Evolutionary conservation across 2,329 filamentous ascomycete species (phyloP).

Genomic region (Fusarium sp.): DNA sequence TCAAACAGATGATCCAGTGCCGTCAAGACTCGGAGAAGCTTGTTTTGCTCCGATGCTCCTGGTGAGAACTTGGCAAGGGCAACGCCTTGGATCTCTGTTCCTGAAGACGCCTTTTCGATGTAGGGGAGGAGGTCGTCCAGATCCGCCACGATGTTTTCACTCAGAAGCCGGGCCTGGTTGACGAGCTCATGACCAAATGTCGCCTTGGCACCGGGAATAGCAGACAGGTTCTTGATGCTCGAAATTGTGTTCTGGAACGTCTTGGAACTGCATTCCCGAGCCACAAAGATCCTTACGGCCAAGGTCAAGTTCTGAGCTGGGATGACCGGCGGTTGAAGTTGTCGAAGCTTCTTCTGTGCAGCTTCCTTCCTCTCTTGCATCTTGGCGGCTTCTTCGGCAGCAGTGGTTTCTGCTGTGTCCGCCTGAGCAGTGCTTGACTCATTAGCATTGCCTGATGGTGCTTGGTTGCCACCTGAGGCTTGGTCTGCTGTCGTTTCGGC

Average conservation of each 20-base stretch:
- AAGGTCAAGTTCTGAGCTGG: slow-evolving; percentile 88
- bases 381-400: slow-evolving; percentile 39
- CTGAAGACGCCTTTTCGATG: slow-evolving; percentile 83
- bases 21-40: slow-evolving; percentile 88
- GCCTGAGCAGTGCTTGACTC: slow-evolving; percentile 42
- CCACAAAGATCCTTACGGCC: slow-evolving; percentile 96
- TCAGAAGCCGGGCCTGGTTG: slow-evolving; percentile 82
- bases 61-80: slow-evolving; percentile 96
- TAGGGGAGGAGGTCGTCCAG: slow-evolving; percentile 84
- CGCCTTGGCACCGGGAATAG: slow-evolving; percentile 87
- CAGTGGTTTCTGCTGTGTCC: slow-evolving; percentile 41
- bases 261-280: slow-evolving; percentile 94
- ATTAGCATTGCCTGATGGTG: slow-evolving; percentile 36
- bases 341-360: slow-evolving; percentile 60
- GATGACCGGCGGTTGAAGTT: slow-evolving; percentile 81
- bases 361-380: slow-evolving; percentile 52
- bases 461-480: slow-evolving; percentile 45
- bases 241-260: slow-evolving; percentile 98
- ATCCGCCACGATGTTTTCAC: slow-evolving; percentile 83
- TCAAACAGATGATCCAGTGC: slow-evolving; percentile 97
- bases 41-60: slow-evolving; percentile 94
- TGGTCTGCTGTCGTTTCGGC: slow-evolving; percentile 33
- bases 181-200: slow-evolving; percentile 94
- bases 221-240: slow-evolving; percentile 97
- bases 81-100: slow-evolving; percentile 94